Evolutionary conservation across 345 rosid genomes (phyloP), one percentile per base, ranked within the genome.

Genomic region (Eucalyptus albens): DNA sequence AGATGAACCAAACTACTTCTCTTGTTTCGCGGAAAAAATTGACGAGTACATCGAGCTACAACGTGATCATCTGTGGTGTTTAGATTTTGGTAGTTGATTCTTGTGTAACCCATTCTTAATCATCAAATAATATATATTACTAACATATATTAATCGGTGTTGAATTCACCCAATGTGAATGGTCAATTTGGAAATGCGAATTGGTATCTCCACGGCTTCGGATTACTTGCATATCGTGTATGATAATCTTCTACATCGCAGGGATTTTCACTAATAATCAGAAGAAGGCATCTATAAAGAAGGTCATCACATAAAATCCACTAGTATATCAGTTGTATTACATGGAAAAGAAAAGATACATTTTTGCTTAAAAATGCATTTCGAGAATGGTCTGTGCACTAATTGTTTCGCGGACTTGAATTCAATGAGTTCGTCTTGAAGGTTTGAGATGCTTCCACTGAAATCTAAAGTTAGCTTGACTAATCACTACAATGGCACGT

Each of bases 321-420:
- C 37, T 14, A 15, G 6, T 2, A 65, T 8, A 4, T 8, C 11
- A 15, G 8, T 3, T 2, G 6, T 15, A 31, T 8, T 5, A 31
- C 80, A 4, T 31, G 80, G 22, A 67, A 67, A 67, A 31, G 21
- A 67, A n/a, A 67, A 0, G 22, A 16, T 67, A 67, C 11, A n/a
- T 31, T 8, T 31, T 8, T 31, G 42, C 45, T 17, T 17, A 10
- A 33, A 33, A 17, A 31, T 17, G 82, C 44, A 37, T 72, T 72
- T 17, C 8, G 0, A 69, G 81, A 69, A 31, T 1, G 0, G 22
- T 67, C 1, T 12, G 8, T 9, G 19, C 6, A 3, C 6, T 31
- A 5, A 33, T 33, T 17, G 7, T 69, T 9, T 31, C 1, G 0
- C 9, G 2, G 9, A 33, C 44, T 69, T 5, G 81, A 33, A 33